Percentiles rank a stretch among this genome's conserved stretches.
These are phyloP conservation scores for Epichloe gansuensis DNA, from an alignment of 2,329 filamentous ascomycete species.

Conservation along the genomic window DNA sequence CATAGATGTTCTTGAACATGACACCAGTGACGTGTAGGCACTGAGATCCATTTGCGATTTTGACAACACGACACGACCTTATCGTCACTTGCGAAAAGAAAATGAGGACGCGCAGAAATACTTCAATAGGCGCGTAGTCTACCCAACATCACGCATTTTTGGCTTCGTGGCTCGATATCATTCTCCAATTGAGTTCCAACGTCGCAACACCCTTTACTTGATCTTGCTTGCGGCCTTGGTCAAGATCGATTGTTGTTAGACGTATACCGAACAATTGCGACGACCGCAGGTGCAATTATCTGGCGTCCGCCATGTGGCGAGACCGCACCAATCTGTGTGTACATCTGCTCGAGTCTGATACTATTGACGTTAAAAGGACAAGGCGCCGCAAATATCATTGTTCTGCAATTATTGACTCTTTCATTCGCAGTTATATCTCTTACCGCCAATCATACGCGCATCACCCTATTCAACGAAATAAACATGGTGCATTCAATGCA, in stretches of 20 bases:
- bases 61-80: too few relatives aligned
- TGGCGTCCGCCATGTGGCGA: conserved; percentile 79
- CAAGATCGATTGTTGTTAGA: neutral
- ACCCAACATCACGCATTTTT: too few relatives aligned
- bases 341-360: conserved; percentile 7
- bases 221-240: neutral
- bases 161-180: too few relatives aligned
- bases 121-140: too few relatives aligned
- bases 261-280: conserved; percentile 8
- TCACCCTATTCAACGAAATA: conserved; percentile 76
- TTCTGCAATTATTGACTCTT: neutral
- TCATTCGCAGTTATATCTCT: conserved; percentile 68
- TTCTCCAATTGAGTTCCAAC: neutral
- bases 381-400: neutral
- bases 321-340: conserved; percentile 95
- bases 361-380: neutral
- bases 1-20: too few relatives aligned
- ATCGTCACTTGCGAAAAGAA: too few relatives aligned
- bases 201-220: neutral
- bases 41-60: too few relatives aligned
- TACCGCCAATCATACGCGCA: conserved; percentile 98
- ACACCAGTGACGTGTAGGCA: too few relatives aligned
- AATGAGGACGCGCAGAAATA: too few relatives aligned
- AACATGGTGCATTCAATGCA: conserved; percentile 37
- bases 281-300: conserved; percentile 13